Base-by-base conservation (phyloP, 2,329 filamentous ascomycete genomes). In the Lecanicillium sp. region DNA sequence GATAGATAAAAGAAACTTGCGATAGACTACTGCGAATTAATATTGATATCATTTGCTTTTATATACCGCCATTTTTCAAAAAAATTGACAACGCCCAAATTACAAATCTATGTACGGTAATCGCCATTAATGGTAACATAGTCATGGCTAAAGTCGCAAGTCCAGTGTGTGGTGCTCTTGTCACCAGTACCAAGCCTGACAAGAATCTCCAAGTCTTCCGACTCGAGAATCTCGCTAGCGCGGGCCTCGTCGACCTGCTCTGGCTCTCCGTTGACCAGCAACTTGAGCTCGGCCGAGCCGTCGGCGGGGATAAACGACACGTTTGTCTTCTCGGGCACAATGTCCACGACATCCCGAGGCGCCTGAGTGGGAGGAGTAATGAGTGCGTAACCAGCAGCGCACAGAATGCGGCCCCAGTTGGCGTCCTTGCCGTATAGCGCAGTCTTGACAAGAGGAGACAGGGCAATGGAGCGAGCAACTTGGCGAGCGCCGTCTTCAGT, bases 381-480 rank as follows among this genome's bases (percentile, higher is more conserved):
- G 33, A 78, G 64, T 12, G 78, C 70, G 57, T 96, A 96, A 3
- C 92, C 92, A 4, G 89, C 88, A 1, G 92, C 90, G 59, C 92
- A 96, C 19, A 96, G 73, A 45, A 98, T 94, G 39, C 92, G 87
- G 25, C 92, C 92, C 92, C 92, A 98, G 69, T 98, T 98, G 14
- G 92, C 92, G 58, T 98, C 92, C 59, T 88, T 87, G 48, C 92
- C 92, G 62, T 98, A 98, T 29, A 98, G 71, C 0, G 92, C 92
- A 0, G 92, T 98, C 71, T 98, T 98, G 51, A 98, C 92, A 11
- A 98, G 77, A 8, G 92, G 87, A 1, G 88, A 95, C 36, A 83
- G 79, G 13, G 92, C 89, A 56, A 98, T 95, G 33, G 85, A 83
- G 45, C 82, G 84, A 9, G 89, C 92, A 44, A 95, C 81, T 54